phyloP scores from a whole-genome alignment of 768 basidiomycete genomes.

The Boletus eberwhitei region DNA sequence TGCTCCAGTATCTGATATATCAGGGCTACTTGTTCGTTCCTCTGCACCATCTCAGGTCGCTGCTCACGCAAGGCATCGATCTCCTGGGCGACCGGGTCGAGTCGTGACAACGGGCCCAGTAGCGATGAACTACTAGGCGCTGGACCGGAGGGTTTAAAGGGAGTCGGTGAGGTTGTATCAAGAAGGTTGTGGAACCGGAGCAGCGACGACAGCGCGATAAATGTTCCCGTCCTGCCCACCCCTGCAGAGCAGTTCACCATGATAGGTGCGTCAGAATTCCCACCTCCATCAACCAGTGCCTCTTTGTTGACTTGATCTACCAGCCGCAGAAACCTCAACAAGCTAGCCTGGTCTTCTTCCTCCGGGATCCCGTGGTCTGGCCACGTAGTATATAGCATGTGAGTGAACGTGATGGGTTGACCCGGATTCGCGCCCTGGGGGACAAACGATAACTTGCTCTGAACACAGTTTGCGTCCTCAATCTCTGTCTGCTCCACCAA shows the following conservation, averaged over 20 bases:
- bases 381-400: conserved; percentile 75
- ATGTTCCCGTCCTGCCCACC: conserved; percentile 82
- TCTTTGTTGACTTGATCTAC: conserved; percentile 62
- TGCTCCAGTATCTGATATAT: conserved; percentile 58
- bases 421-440: conserved; percentile 31
- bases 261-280: conserved; percentile 68
- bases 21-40: conserved; percentile 57
- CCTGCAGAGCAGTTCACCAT: conserved; percentile 87
- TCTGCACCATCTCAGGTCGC: conserved; percentile 78
- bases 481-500: conserved; percentile 45
- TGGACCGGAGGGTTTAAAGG: conserved; percentile 22
- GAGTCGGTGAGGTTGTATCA: conserved; percentile 24
- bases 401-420: conserved; percentile 54
- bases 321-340: conserved; percentile 61
- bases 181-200: conserved; percentile 59
- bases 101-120: conserved; percentile 53
- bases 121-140: conserved; percentile 42
- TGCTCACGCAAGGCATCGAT: conserved; percentile 80
- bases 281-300: conserved; percentile 19
- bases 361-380: conserved; percentile 83
- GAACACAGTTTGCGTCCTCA: conserved; percentile 56
- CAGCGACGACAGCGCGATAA: conserved; percentile 76
- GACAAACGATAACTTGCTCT: conserved; percentile 56
- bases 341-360: conserved; percentile 51
- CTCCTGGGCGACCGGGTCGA: conserved; percentile 63